Base-by-base conservation (phyloP, 306 rosid species). In the Lotus japonicus region DNA sequence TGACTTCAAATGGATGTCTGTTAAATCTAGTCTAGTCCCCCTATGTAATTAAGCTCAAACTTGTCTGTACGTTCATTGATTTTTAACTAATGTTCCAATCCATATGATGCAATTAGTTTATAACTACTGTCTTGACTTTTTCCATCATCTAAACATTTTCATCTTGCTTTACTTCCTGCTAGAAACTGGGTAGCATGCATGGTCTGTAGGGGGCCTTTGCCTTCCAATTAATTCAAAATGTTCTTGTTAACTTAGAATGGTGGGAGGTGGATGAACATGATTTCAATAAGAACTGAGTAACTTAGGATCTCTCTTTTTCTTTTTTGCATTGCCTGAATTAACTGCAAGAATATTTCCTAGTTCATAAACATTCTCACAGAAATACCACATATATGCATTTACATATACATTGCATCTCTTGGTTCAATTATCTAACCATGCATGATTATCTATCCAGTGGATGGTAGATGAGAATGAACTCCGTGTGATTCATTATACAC, bases 401-500 rank as follows among this genome's bases (percentile, higher is more conserved):
- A 38, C 46, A 14, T 67, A 39, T 58, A 11, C 49, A 23, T 58
- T 41, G 42, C 39, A 38, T 26, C 55, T 67, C 39, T 49, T 3
- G 5, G 54, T 74, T 73, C 59, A 59, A 46, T 46, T 50, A 58
- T 74, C 21, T 82, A 28, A 78, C 60, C 21, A 43, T 71, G 59
- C 9, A 36, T 59, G 16, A n/a, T 73, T 50, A 38, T 70, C 49
- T 58, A 15, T 77, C 74, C 83, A 89, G 98, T 92, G 96, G 98
- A 92, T 92, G 96, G 96, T 92, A 38, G 77, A 89, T 72, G 95
- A 84, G 75, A 83, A 78, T 33, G 96, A 74, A 75, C 92, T 92
- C 39, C 82, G 71, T 45, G 92, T 92, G 72, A 89, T 89, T 74
- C 96, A 89, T 79, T 92, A 89, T 72, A 92, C 95, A 5, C 91